phyloP scores from a whole-genome alignment of 2,329 filamentous ascomycete species.

The Aspergillus floridensis region DNA sequence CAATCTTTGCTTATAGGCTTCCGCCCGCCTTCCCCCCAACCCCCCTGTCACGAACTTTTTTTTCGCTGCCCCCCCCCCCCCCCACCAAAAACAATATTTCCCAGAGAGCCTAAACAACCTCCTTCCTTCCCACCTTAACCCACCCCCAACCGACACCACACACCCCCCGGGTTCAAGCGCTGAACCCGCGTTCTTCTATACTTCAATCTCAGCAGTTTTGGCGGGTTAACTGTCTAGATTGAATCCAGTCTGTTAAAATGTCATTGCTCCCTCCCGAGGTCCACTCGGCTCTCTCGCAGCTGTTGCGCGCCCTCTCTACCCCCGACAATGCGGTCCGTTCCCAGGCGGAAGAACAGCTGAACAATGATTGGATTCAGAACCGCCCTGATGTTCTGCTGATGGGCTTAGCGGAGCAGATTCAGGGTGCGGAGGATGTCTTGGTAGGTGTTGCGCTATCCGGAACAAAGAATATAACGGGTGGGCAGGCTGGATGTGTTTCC shows the following conservation, averaged over 20 bases:
- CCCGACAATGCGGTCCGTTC: constrained; percentile 82
- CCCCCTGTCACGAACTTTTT: constrained; percentile 3
- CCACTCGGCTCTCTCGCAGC: constrained; percentile 77
- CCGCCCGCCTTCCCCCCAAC: constrained; percentile 2
- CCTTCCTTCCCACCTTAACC: constrained; percentile 14
- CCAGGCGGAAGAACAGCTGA: constrained; percentile 84
- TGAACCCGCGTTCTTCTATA: constrained; percentile 14
- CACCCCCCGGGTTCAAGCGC: constrained; percentile 15
- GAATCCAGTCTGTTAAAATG: constrained; percentile 53
- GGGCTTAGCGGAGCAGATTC: constrained; percentile 90
- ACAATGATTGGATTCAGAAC: constrained; percentile 80
- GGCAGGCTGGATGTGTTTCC: neutral
- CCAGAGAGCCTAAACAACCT: constrained; percentile 16
- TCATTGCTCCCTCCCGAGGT: constrained; percentile 83
- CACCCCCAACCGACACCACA: constrained; percentile 15
- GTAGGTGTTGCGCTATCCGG: constrained; percentile 50
- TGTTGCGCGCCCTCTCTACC: constrained; percentile 84
- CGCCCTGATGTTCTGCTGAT: constrained; percentile 87
- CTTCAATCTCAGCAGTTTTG: constrained; percentile 19
- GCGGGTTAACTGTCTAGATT: constrained; percentile 25
- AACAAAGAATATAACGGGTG: neutral
- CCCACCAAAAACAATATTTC: constrained; percentile 23
- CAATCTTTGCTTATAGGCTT: neutral
- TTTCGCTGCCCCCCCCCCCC: constrained; percentile 15
- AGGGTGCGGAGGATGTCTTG: constrained; percentile 68